Evolutionary conservation across 108 stramenopile species (phyloP), one percentile per base, ranked within the genome.

Genomic region (Chaetoceros tenuissimus): DNA sequence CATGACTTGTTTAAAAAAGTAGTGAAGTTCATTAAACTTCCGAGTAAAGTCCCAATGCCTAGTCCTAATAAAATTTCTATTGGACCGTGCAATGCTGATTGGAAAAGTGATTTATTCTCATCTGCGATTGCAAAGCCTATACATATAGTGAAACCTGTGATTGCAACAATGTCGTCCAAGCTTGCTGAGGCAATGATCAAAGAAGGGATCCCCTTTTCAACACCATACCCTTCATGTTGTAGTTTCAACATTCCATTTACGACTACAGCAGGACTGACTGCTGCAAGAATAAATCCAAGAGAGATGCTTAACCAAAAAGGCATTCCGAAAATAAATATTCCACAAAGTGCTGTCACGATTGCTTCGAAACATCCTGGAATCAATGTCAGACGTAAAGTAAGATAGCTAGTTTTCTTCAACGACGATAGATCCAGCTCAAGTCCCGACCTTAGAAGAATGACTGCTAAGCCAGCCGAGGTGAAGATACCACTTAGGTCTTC

Each of bases 211-310:
- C 78, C 78, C 53, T 72, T 63, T 3, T 27, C 51, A 0, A 61
- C 48, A 13, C 78, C 73, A 29, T 68, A 72, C 3, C 73, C 73
- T 27, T 40, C 16, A 7, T 55, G 53, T 55, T 71, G 44, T 0
- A 79, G 51, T 22, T 46, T 25, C 0, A 72, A 28, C 64, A 79
- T 71, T 3, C 63, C 54, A 23, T 56, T 61, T 13, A 74, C 70
- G 10, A 74, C 77, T 3, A 74, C 67, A 0, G 77, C 77, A 3
- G 77, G 77, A 1, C 49, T 50, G 22, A 79, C 78, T 13, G 78
- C 78, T 29, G 59, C 49, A 21, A 79, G 49, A 22, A 71, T 54
- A 50, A 74, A 74, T 0, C 78, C 73, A 48, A 59, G 31, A 1
- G 49, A 5, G 0, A 68, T 3, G 1, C 61, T 61, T n/a, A 65